A percentile compares a stretch with the other conserved stretches of the same genome.
Conservation (phyloP, 83 land plant species). For the Diphasiastrum complanatum region DNA sequence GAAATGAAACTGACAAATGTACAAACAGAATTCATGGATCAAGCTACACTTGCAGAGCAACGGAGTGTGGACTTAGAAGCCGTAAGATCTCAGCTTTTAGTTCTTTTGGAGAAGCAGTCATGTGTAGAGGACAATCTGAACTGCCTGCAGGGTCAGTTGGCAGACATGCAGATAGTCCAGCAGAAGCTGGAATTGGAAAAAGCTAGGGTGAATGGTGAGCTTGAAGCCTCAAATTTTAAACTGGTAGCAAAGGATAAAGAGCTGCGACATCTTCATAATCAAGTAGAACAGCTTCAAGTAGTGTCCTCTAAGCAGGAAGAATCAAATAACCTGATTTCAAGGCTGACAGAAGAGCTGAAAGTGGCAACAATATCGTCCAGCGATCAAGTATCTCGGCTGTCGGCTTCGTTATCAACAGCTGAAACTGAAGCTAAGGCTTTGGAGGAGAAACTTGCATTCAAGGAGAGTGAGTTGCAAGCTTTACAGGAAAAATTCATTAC, state of each 20-base stretch:
- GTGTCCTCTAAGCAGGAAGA: slow-evolving; percentile 6
- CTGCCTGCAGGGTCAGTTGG: not conserved
- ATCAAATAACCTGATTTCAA: slow-evolving; percentile 4
- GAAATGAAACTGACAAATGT: not conserved
- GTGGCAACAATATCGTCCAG: no score
- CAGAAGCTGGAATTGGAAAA: slow-evolving; percentile 4
- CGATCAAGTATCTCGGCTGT: no score
- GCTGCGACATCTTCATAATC: not conserved
- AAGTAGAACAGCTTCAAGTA: not conserved
- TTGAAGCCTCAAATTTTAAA: not conserved
- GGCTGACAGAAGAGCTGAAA: slow-evolving; percentile 20
- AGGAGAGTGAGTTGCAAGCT: no score
- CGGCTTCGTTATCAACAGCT: no score
- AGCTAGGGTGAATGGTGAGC: slow-evolving; percentile 1
- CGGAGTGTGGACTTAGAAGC: not conserved
- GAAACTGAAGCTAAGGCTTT: no score
- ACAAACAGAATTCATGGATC: not conserved
- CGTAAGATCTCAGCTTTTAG: slow-evolving; percentile 10
- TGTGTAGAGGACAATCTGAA: slow-evolving; percentile 6
- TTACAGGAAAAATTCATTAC: no score
- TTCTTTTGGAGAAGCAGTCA: slow-evolving; percentile 1
- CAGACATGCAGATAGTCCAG: not conserved
- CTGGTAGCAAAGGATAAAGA: not conserved
- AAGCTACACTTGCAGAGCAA: slow-evolving; percentile 10
- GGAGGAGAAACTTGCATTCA: no score